phyloP scores from a whole-genome alignment of 23 red algal genomes.

The Gracilariopsis chorda region DNA sequence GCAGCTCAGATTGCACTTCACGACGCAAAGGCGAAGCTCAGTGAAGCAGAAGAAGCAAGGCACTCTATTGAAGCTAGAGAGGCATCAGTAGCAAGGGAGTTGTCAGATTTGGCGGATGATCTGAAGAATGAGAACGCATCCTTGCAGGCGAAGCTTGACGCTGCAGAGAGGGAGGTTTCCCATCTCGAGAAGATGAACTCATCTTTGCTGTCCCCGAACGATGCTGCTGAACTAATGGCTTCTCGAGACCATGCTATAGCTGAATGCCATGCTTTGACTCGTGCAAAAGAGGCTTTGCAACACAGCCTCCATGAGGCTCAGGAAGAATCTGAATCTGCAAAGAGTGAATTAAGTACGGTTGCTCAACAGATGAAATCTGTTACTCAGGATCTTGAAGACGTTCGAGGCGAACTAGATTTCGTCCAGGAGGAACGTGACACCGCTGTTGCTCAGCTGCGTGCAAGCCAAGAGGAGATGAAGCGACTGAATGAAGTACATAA shows the following conservation, averaged over 20 bases:
- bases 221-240: not conserved
- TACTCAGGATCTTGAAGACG: not conserved
- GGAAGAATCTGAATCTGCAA: not conserved
- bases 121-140: constrained; percentile 24
- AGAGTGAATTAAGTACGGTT: not conserved
- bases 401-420: not conserved
- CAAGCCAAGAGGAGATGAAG: not conserved
- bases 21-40: not conserved
- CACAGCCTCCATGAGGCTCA: not conserved
- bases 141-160: not conserved
- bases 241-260: not conserved
- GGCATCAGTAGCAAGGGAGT: not conserved
- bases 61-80: not conserved
- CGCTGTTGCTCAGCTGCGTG: not conserved
- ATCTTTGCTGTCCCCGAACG: not conserved
- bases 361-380: not conserved
- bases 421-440: not conserved
- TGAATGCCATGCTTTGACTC: not conserved
- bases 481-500: not conserved
- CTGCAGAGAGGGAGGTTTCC: not conserved
- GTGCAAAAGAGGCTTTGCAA: not conserved
- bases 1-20: not conserved
- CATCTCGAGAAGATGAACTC: constrained; percentile 2
- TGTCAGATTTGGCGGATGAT: not conserved
- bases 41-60: not conserved